phyloP scores from a whole-genome alignment of 768 basidiomycete species.

The Leccinellum luteum region DNA sequence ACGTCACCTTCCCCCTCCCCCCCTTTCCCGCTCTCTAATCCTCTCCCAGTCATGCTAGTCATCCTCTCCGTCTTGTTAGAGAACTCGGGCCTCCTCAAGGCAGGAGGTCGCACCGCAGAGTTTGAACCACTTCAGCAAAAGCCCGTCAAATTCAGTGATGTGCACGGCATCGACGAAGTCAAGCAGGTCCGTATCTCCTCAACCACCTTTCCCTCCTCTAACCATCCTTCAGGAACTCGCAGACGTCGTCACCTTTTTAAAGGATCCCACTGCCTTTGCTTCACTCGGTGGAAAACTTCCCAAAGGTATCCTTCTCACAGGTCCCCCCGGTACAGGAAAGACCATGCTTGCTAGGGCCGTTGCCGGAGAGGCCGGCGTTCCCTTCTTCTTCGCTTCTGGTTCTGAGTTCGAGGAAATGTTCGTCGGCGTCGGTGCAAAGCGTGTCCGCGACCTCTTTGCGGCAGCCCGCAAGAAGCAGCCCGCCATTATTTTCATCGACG shows the following conservation, averaged over 20 bases:
- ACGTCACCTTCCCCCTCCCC: conserved; percentile 26
- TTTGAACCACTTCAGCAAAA: conserved; percentile 83
- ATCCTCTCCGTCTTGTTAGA: conserved; percentile 87
- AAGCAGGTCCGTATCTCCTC: conserved; percentile 65
- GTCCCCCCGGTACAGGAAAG: conserved; percentile 86
- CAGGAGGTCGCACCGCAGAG: conserved; percentile 74
- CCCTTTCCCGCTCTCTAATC: conserved; percentile 4
- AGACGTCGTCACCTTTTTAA: conserved; percentile 94
- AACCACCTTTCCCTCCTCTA: neutral
- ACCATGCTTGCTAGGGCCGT: conserved; percentile 90
- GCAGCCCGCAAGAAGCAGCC: conserved; percentile 93
- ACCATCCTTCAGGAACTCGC: conserved; percentile 66
- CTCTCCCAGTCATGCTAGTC: conserved; percentile 67
- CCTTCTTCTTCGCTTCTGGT: conserved; percentile 95
- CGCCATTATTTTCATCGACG: conserved; percentile 98
- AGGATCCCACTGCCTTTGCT: conserved; percentile 87
- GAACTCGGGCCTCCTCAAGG: conserved; percentile 90
- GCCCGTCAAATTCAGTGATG: conserved; percentile 87
- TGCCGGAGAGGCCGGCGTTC: conserved; percentile 96
- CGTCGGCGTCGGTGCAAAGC: conserved; percentile 92
- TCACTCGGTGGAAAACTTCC: conserved; percentile 91
- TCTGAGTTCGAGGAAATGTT: conserved; percentile 99
- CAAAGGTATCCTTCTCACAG: conserved; percentile 90
- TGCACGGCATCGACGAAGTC: conserved; percentile 96
- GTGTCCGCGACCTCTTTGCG: conserved; percentile 92